Percentiles rank a stretch among this genome's conserved stretches.
phyloP scores from a whole-genome alignment of 2,329 filamentous ascomycete species.

The Scleromitrula shiraiana region DNA sequence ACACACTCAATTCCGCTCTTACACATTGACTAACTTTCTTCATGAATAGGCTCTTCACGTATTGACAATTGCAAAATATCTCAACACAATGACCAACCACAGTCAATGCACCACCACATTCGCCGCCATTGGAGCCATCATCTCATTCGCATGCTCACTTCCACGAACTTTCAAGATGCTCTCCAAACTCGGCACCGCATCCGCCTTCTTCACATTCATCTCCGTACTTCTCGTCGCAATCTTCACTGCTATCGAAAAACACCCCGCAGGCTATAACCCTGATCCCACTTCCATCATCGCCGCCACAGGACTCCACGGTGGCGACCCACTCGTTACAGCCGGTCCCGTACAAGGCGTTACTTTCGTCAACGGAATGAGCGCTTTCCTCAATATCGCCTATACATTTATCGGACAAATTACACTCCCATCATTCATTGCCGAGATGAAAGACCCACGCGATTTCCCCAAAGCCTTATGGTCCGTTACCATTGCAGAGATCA shows the following conservation, averaged over 20 bases:
- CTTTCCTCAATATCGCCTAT: slow-evolving; percentile 92
- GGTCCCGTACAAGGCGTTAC: slow-evolving; percentile 62
- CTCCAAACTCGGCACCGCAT: slow-evolving; percentile 69
- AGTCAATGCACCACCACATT: slow-evolving; percentile 74
- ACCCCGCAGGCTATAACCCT: slow-evolving; percentile 60
- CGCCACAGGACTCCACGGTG: slow-evolving; percentile 31
- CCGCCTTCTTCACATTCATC: slow-evolving; percentile 82
- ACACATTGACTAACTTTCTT: neutral
- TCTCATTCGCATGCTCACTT: slow-evolving; percentile 72
- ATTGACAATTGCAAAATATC: slow-evolving; percentile 74
- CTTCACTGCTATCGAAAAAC: slow-evolving; percentile 68
- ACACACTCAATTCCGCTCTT: too few relatives aligned
- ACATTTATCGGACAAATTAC: slow-evolving; percentile 96
- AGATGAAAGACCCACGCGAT: slow-evolving; percentile 75
- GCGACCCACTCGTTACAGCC: slow-evolving; percentile 59
- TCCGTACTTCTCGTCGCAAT: slow-evolving; percentile 78
- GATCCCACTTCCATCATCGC: slow-evolving; percentile 33
- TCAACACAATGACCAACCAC: slow-evolving; percentile 77
- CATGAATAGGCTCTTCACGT: slow-evolving; percentile 61
- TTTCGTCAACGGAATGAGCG: slow-evolving; percentile 75
- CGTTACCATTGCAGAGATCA: slow-evolving; percentile 79
- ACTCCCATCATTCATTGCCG: slow-evolving; percentile 86
- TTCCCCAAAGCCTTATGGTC: slow-evolving; percentile 91
- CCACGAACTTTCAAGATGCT: slow-evolving; percentile 79
- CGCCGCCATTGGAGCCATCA: slow-evolving; percentile 61